phyloP scores from a whole-genome alignment of 371 early-diverging fungal genomes.

The Actinomortierella wolfii region DNA sequence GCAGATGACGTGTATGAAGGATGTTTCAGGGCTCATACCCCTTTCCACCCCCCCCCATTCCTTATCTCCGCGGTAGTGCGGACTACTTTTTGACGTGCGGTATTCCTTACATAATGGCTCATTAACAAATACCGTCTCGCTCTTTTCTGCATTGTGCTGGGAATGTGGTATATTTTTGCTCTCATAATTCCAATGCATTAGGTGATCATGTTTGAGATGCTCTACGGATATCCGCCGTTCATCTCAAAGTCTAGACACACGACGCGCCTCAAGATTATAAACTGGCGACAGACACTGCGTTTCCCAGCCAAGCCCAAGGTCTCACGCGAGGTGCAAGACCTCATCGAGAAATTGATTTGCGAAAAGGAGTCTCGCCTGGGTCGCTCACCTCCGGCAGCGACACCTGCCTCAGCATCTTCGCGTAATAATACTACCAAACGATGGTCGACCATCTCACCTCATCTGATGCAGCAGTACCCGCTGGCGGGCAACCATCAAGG shows the following conservation, averaged over 20 bases:
- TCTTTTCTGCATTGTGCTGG: too few relatives aligned
- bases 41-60: too few relatives aligned
- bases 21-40: too few relatives aligned
- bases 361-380: slow-evolving; percentile 55
- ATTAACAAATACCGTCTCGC: too few relatives aligned
- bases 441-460: slow-evolving; percentile 45
- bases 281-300: slow-evolving; percentile 55
- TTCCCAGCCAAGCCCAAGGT: slow-evolving; percentile 58
- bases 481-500: slow-evolving; percentile 13
- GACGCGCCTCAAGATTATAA: slow-evolving; percentile 65
- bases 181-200: neutral
- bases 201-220: slow-evolving; percentile 77
- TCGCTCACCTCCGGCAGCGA: slow-evolving; percentile 16
- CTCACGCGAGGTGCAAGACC: slow-evolving; percentile 53
- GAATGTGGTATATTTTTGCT: neutral
- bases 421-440: slow-evolving; percentile 37
- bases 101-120: too few relatives aligned
- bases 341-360: slow-evolving; percentile 58
- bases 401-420: neutral
- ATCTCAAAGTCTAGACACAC: slow-evolving; percentile 54
- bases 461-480: slow-evolving; percentile 33
- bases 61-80: too few relatives aligned
- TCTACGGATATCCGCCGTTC: slow-evolving; percentile 84
- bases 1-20: too few relatives aligned
- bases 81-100: too few relatives aligned